Conservation (phyloP, 352 stramenopile genomes). For the Pythium phragmiticola region DNA sequence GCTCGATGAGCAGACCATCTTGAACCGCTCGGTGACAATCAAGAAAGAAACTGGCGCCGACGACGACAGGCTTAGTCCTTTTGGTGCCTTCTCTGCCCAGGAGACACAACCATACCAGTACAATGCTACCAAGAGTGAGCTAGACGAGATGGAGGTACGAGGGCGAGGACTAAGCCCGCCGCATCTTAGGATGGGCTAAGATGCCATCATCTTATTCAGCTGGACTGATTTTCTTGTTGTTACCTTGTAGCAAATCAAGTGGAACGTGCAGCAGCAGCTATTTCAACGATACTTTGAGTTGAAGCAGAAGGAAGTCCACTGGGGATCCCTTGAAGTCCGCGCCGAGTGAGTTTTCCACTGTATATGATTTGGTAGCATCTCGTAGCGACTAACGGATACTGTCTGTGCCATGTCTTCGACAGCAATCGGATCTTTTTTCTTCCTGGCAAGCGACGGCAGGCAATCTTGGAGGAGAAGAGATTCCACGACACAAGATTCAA, state of each 20-base stretch:
- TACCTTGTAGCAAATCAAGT: conserved; percentile 50
- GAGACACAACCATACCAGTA: conserved; percentile 52
- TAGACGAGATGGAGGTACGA: conserved; percentile 75
- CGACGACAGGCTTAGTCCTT: conserved; percentile 39
- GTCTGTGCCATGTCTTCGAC: not conserved
- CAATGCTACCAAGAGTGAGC: conserved; percentile 54
- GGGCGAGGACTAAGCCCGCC: not conserved
- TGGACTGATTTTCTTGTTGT: conserved; percentile 2
- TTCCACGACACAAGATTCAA: conserved; percentile 68
- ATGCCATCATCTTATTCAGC: conserved; percentile 2
- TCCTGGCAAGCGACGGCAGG: conserved; percentile 53
- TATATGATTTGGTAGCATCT: not conserved
- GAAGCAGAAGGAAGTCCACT: conserved; percentile 51
- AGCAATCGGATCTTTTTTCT: conserved; percentile 62
- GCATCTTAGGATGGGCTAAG: conserved; percentile 11
- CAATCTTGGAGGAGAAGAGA: conserved; percentile 66
- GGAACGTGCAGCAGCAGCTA: conserved; percentile 64
- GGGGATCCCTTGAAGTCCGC: conserved; percentile 53
- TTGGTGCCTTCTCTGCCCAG: conserved; percentile 32
- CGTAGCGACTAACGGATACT: not conserved
- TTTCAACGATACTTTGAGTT: conserved; percentile 63
- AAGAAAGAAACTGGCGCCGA: conserved; percentile 39
- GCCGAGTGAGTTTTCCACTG: conserved; percentile 36
- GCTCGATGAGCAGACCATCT: conserved; percentile 53
- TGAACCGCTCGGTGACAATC: conserved; percentile 43